Percentiles rank a stretch among this genome's conserved stretches.
Evolutionary conservation across 78 protist species (phyloP).

Genomic region (Dictyostelium brefeldianum): DNA sequence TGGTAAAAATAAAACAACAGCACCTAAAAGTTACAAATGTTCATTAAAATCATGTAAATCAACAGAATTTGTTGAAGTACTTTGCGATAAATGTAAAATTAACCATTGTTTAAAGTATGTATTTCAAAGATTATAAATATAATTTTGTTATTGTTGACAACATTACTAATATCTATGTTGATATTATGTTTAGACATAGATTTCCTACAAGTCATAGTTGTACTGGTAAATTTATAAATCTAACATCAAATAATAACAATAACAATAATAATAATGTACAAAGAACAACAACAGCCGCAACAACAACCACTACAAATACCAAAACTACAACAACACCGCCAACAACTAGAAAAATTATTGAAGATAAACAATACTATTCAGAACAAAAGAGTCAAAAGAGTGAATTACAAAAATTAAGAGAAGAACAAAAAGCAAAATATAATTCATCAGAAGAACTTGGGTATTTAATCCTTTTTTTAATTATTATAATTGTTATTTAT

Average conservation of each 20-base stretch:
- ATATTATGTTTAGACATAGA: slow-evolving; percentile 22
- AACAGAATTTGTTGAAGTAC: slow-evolving; percentile 38
- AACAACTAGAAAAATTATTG: background rate
- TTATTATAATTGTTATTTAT: background rate
- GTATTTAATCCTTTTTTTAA: background rate
- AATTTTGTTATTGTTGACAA: background rate
- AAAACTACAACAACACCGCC: slow-evolving; percentile 11
- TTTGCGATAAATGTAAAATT: slow-evolving; percentile 55
- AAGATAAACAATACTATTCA: background rate
- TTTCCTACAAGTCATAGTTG: slow-evolving; percentile 66
- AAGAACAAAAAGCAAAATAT: slow-evolving; percentile 40
- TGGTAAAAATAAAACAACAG: background rate
- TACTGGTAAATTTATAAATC: background rate
- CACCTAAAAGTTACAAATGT: slow-evolving; percentile 40
- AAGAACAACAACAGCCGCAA: background rate
- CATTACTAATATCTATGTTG: background rate
- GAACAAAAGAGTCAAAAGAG: slow-evolving; percentile 22
- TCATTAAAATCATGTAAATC: slow-evolving; percentile 26
- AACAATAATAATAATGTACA: background rate
- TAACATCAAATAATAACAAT: background rate
- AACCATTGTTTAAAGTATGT: slow-evolving; percentile 51
- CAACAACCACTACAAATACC: background rate
- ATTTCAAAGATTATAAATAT: background rate
- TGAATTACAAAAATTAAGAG: slow-evolving; percentile 27
- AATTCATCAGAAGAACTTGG: background rate